Evolutionary conservation across 306 rosid species (phyloP), one percentile per base, ranked within the genome.

Genomic region (Styphnolobium japonicum): DNA sequence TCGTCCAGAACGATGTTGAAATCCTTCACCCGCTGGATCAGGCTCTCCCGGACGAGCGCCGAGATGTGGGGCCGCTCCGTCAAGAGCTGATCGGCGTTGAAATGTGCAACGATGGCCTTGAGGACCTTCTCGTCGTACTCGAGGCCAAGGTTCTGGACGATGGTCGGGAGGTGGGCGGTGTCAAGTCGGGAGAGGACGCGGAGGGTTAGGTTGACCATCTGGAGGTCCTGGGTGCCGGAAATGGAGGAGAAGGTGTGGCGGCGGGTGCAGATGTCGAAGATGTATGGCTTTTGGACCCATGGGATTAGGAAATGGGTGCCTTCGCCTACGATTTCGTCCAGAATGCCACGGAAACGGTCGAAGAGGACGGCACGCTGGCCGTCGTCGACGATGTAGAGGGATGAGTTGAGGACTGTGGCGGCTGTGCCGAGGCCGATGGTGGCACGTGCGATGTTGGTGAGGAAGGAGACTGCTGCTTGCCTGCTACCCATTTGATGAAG

Each of bases 101-200:
- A 89, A 42, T 89, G 93, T 2, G 90, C 92, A 5, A 90, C 94
- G 8, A 86, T 92, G 57, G 92, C 87, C 56, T 90, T 90, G 23
- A 90, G 49, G 0, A 90, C 94, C 83, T 90, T 90, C 88, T 90
- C 94, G 57, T 90, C 94, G 69, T 90, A 90, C 56, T 90, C 92
- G 9, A 90, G 92, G 29, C 94, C 92, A 5, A 90, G 80, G 77
- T 89, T 90, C 74, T 86, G 88, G 42, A 90, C 79, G 40, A 90
- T 90, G 4, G 81, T 75, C 0, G 94, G 89, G 23, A 88, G 89
- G 31, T 83, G 92, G 9, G 19, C 0, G 22, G 86, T 87, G 71
- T 90, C 90, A 0, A 90, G 92, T 37, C 92, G 89, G 21, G 94
- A 86, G 21, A 90, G 88, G 4, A 90, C 90, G 10, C 94, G 78